Percentiles rank a stretch among this genome's conserved stretches.
These are phyloP conservation scores for Cladobotryum mycophilum DNA, from an alignment of 2,329 filamentous ascomycete species.

Conservation along the genomic window DNA sequence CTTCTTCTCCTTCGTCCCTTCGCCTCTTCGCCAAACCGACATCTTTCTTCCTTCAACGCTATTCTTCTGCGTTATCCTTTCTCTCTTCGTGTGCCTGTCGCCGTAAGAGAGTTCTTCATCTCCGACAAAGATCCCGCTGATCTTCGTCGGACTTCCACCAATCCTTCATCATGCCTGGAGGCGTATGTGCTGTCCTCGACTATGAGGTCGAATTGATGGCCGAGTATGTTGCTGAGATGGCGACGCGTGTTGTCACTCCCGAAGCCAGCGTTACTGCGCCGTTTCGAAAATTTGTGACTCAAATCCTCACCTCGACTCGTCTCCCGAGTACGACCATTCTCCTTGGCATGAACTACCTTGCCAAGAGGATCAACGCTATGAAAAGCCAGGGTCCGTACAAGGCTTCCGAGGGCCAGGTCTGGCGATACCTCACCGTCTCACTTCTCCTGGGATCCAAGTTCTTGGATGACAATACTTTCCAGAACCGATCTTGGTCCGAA, in stretches of 20 bases:
- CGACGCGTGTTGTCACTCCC: constrained; percentile 53
- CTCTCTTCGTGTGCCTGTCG: constrained; percentile 12
- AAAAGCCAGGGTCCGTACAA: constrained; percentile 49
- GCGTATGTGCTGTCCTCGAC: constrained; percentile 88
- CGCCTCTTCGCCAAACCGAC: constrained; percentile 4
- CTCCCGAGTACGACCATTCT: constrained; percentile 88
- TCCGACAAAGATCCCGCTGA: constrained; percentile 34
- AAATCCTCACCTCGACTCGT: constrained; percentile 84
- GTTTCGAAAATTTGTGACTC: constrained; percentile 86
- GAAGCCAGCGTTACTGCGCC: constrained; percentile 54
- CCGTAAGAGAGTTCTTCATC: constrained; percentile 13
- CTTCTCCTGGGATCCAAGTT: constrained; percentile 91
- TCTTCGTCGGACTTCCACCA: constrained; percentile 33
- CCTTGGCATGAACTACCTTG: constrained; percentile 82
- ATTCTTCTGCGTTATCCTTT: neutral
- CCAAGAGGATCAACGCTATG: constrained; percentile 73
- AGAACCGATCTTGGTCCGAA: constrained; percentile 94
- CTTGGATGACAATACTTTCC: constrained; percentile 93
- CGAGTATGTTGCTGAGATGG: constrained; percentile 89
- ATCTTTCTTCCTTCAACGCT: neutral
- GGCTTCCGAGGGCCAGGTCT: constrained; percentile 65
- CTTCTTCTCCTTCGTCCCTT: constrained; percentile 7
- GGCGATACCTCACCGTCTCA: constrained; percentile 79
- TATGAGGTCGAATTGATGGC: constrained; percentile 97
- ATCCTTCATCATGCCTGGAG: constrained; percentile 59